A percentile compares a stretch with the other conserved stretches of the same genome.
Conservation (phyloP, 2,329 filamentous ascomycete species). For the Aschersonia sp. region DNA sequence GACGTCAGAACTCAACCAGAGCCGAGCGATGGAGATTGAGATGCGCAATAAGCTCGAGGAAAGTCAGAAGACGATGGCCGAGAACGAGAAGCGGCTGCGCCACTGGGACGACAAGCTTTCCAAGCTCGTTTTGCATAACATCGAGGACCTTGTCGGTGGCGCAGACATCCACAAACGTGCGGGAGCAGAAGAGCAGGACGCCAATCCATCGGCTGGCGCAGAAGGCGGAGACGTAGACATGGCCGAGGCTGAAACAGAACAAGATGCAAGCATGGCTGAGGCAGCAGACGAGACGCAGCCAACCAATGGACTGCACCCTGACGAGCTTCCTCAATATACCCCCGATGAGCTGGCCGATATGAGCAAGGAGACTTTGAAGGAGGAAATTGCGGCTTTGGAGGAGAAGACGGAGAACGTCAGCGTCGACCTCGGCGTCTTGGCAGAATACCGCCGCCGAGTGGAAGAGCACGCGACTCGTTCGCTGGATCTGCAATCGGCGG, state of each 20-base stretch:
- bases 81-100: conserved; percentile 70
- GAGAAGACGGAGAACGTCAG: conserved; percentile 68
- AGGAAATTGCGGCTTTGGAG: conserved; percentile 46
- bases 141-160: conserved; percentile 48
- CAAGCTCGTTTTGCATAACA: conserved; percentile 71
- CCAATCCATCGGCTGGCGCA: conserved; percentile 3
- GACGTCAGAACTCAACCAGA: conserved; percentile 73
- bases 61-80: conserved; percentile 73
- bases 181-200: conserved; percentile 10
- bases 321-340: conserved; percentile 65
- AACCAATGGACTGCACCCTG: conserved; percentile 18
- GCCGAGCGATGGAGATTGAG: conserved; percentile 81
- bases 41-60: conserved; percentile 98
- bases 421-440: conserved; percentile 77
- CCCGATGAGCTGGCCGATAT: conserved; percentile 53
- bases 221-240: conserved; percentile 19
- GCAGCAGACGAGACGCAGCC: conserved; percentile 9
- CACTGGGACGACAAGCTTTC: conserved; percentile 85
- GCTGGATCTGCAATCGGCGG: conserved; percentile 68
- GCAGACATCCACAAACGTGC: conserved; percentile 14
- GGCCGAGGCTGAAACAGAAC: conserved; percentile 15
- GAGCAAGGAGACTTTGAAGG: conserved; percentile 45
- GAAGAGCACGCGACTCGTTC: conserved; percentile 70
- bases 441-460: conserved; percentile 75
- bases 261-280: conserved; percentile 9